phyloP scores from a whole-genome alignment of 768 basidiomycete genomes.

The Termitomyces bulborhizus region DNA sequence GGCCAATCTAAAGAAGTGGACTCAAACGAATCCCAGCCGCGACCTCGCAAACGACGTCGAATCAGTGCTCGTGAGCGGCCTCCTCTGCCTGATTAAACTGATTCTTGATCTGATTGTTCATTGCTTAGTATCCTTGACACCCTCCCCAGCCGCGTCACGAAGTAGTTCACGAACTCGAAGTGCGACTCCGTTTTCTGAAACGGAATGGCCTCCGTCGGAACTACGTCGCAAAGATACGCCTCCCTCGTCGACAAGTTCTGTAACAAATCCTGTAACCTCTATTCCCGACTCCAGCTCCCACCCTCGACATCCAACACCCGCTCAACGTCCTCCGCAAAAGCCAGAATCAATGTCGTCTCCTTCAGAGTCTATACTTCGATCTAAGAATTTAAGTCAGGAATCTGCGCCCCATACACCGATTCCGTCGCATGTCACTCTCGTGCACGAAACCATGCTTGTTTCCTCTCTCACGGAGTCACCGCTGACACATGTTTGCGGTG shows the following conservation, averaged over 20 bases:
- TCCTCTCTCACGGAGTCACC: slow-evolving; percentile 1
- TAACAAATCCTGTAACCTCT: background rate
- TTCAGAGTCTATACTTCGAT: background rate
- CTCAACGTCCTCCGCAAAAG: slow-evolving; percentile 19
- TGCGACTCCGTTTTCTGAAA: slow-evolving; percentile 12
- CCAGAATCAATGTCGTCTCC: background rate
- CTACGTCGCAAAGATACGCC: background rate
- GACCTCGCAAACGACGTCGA: slow-evolving; percentile 9
- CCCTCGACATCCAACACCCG: slow-evolving; percentile 27
- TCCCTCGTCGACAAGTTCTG: background rate
- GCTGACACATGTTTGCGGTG: slow-evolving; percentile 14
- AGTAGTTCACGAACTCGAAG: slow-evolving; percentile 8
- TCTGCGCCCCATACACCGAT: background rate
- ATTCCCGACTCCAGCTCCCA: slow-evolving; percentile 12
- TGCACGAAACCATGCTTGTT: slow-evolving; percentile 9
- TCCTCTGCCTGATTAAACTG: background rate
- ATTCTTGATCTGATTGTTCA: background rate
- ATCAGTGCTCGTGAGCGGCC: slow-evolving; percentile 8
- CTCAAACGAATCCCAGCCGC: background rate
- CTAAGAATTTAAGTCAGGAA: background rate
- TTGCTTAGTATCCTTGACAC: background rate
- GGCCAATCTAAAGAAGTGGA: background rate
- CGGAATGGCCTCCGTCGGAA: slow-evolving; percentile 13
- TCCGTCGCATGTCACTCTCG: slow-evolving; percentile 1
- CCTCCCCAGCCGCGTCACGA: background rate